Evolutionary conservation across 2,329 filamentous ascomycete genomes (phyloP).

Genomic region (Xylariaceae sp.): DNA sequence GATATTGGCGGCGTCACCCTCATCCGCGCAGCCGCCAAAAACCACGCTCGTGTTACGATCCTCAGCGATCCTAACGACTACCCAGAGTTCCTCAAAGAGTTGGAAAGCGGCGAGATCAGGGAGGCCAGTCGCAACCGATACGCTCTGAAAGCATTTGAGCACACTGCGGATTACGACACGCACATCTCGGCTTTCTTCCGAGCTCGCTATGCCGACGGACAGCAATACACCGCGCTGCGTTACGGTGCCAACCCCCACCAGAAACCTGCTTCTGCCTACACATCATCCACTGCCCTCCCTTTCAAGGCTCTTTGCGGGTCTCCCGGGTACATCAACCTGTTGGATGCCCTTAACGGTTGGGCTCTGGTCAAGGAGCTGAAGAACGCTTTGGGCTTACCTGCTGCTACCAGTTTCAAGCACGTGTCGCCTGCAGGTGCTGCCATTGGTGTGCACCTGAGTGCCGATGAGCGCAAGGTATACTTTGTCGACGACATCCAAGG

Average conservation of each 20-base stretch:
- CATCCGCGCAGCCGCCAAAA: constrained; percentile 95
- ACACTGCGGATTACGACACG: constrained; percentile 93
- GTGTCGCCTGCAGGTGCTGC: constrained; percentile 95
- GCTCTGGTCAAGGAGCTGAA: constrained; percentile 95
- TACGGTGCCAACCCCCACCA: constrained; percentile 98
- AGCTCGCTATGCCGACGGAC: constrained; percentile 88
- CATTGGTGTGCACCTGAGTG: constrained; percentile 81
- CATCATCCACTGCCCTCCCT: constrained; percentile 71
- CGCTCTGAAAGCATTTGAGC: constrained; percentile 96
- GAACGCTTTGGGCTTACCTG: constrained; percentile 79
- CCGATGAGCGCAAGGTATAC: constrained; percentile 92
- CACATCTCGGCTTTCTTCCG: constrained; percentile 97
- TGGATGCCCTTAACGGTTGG: constrained; percentile 97
- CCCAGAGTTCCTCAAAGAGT: constrained; percentile 86
- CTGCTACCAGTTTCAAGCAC: constrained; percentile 98
- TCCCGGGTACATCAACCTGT: constrained; percentile 95
- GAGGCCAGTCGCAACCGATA: constrained; percentile 84
- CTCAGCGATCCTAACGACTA: constrained; percentile 94
- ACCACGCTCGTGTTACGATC: constrained; percentile 92
- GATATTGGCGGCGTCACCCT: constrained; percentile 98
- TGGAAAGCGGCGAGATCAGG: constrained; percentile 81
- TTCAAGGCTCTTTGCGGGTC: constrained; percentile 90
- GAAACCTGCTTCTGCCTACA: constrained; percentile 88
- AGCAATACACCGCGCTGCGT: constrained; percentile 79
- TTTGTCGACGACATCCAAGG: constrained; percentile 95